Percentiles rank a stretch among this genome's conserved stretches.
These are phyloP conservation scores for Aspergillus egyptiacus DNA, from an alignment of 495 filamentous ascomycete species.

Conservation along the genomic window DNA sequence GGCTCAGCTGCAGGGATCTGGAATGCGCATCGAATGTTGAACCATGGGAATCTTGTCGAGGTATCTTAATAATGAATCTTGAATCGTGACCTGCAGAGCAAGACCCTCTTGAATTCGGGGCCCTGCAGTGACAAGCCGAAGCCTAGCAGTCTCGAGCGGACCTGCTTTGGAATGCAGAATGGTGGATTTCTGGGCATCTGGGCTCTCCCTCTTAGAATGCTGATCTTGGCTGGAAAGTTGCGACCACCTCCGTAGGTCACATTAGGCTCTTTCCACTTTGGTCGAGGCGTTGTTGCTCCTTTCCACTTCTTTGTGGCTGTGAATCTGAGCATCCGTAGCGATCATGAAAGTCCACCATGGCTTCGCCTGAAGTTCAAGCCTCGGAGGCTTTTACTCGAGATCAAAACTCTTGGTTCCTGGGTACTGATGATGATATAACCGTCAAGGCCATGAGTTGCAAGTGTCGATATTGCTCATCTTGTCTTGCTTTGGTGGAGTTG, in stretches of 20 bases:
- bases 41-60: not conserved
- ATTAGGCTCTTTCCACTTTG: constrained; percentile 30
- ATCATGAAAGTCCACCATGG: constrained; percentile 16
- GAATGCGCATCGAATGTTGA: not conserved
- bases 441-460: no score
- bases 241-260: no score
- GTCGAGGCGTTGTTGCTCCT: constrained; percentile 24
- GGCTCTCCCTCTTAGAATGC: not conserved
- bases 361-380: no score
- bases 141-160: not conserved
- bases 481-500: no score
- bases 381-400: no score
- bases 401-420: not conserved
- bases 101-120: no score
- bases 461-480: no score
- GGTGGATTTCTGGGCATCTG: not conserved
- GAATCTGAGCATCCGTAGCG: constrained; percentile 33
- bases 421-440: no score
- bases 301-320: constrained; percentile 23
- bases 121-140: not conserved
- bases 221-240: constrained; percentile 22
- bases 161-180: not conserved
- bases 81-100: not conserved
- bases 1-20: constrained; percentile 7
- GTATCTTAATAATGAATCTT: not conserved